These are phyloP conservation scores for Glycine soja DNA, from an alignment of 306 rosid genomes.

Conservation along the genomic window DNA sequence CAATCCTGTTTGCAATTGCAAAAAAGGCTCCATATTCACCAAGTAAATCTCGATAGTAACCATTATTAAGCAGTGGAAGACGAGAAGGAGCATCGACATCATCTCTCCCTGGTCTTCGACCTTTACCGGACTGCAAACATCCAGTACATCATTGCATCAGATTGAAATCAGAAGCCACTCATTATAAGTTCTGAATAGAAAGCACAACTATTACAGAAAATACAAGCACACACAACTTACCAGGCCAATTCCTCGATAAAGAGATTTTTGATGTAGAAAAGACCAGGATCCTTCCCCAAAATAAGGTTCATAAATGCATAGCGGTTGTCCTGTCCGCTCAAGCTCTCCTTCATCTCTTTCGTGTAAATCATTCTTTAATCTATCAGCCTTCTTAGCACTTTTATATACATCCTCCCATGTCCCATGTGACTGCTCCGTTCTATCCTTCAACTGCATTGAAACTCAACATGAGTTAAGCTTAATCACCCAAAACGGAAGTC, in stretches of 20 bases:
- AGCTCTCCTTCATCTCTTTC: conserved; percentile 97
- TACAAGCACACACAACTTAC: conserved; percentile 55
- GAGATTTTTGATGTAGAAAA: conserved; percentile 78
- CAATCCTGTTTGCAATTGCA: conserved; percentile 86
- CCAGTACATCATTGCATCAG: conserved; percentile 38
- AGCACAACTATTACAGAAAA: conserved; percentile 5
- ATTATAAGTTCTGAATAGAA: conserved; percentile 17
- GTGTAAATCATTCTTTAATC: conserved; percentile 83
- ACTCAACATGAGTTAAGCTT: conserved; percentile 31
- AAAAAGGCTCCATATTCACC: conserved; percentile 92
- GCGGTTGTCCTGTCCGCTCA: conserved; percentile 92
- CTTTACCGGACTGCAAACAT: conserved; percentile 77
- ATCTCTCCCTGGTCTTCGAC: conserved; percentile 79
- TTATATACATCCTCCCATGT: conserved; percentile 97
- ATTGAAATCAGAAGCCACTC: conserved; percentile 20
- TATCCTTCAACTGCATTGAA: conserved; percentile 81
- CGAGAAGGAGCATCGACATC: conserved; percentile 93
- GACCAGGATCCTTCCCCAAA: conserved; percentile 95
- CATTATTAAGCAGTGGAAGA: conserved; percentile 77
- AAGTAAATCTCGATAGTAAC: conserved; percentile 85
- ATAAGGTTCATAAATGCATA: conserved; percentile 96
- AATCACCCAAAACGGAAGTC: conserved; percentile 21
- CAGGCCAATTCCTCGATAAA: conserved; percentile 92
- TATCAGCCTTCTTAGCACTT: conserved; percentile 79
- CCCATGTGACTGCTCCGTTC: conserved; percentile 83